These are phyloP conservation scores for Theileria equi DNA, from an alignment of 169 alveolate species.

Conservation along the genomic window DNA sequence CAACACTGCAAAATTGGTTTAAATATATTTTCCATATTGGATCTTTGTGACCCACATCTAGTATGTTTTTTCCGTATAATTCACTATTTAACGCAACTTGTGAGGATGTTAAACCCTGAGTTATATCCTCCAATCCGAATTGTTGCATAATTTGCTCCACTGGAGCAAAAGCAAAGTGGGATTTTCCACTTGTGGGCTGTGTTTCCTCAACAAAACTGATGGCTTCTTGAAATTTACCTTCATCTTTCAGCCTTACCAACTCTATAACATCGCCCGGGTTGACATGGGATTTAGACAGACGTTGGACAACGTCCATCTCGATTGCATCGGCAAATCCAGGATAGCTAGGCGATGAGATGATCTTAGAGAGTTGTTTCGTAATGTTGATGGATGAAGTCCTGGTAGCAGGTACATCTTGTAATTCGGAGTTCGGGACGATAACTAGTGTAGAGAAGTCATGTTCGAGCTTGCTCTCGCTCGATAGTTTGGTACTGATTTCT, in stretches of 20 bases:
- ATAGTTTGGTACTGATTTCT: too few species aligned
- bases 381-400: too few species aligned
- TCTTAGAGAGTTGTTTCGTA: conserved; percentile 6
- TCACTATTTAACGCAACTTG: conserved; percentile 73
- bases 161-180: conserved; percentile 66
- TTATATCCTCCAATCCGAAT: conserved; percentile 71
- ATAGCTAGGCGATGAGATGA: conserved; percentile 34
- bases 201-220: conserved; percentile 44
- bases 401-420: too few species aligned
- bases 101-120: conserved; percentile 67
- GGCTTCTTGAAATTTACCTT: conserved; percentile 63
- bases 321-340: conserved; percentile 57
- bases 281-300: conserved; percentile 45
- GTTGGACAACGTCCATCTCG: conserved; percentile 43
- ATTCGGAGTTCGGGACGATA: too few species aligned
- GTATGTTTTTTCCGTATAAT: conserved; percentile 81
- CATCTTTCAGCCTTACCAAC: conserved; percentile 41
- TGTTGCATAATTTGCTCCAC: conserved; percentile 71
- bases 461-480: too few species aligned
- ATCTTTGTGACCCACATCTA: conserved; percentile 79
- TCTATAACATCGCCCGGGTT: conserved; percentile 52
- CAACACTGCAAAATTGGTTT: conserved; percentile 80
- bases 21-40: conserved; percentile 83
- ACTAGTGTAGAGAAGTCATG: too few species aligned
- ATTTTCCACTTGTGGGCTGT: conserved; percentile 69